Base-by-base conservation (phyloP, 371 early-diverging fungal genomes). In the Mortierella sp. region DNA sequence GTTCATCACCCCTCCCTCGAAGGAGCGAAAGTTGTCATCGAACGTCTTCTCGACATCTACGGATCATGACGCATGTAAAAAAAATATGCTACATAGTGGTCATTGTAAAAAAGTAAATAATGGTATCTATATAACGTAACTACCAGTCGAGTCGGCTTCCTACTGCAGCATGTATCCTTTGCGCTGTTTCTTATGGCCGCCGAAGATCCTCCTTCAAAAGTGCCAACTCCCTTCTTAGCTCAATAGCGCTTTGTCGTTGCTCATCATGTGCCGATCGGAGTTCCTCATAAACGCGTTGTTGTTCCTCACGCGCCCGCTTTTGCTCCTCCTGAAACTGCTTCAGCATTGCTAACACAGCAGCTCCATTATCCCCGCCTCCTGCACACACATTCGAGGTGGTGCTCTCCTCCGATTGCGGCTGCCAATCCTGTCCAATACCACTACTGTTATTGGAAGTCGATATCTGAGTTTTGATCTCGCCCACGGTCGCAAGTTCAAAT, bases 321-420 rank as follows among this genome's bases (percentile, higher is more conserved):
- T 68, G 68, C 0, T 68, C 68, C 13, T 68, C 42, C 38, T 68
- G 68, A 9, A 68, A 68, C 44, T 68, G 68, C 13, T 68, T 68
- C 68, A 68, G 38, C 68, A 68, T 21, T 8, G 68, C 68, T 38
- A 68, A 38, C 19, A 68, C 16, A 14, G 50, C 50, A 50, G 50
- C 50, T 3, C 50, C 50, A 50, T 50, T 50, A 14, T 50, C 50
- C 50, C 38, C 14, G 63, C 63, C 34, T 26, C 63, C 34, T 63
- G 42, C 13, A 10, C 42, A 24, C 24, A 8, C 10, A 34, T 21
- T 1, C 24, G 24, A 38, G 3, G 7, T 14, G 50, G 4, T 1
- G 10, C 42, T 34, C 9, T 24, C 44, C 3, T 31, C 38, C 7
- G 16, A 31, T 5, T 11, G 31, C 31, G 28, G 60, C 14, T 31